These are phyloP conservation scores for Pharus latifolius DNA, from an alignment of 176 grass and related monocot genomes.

Conservation along the genomic window DNA sequence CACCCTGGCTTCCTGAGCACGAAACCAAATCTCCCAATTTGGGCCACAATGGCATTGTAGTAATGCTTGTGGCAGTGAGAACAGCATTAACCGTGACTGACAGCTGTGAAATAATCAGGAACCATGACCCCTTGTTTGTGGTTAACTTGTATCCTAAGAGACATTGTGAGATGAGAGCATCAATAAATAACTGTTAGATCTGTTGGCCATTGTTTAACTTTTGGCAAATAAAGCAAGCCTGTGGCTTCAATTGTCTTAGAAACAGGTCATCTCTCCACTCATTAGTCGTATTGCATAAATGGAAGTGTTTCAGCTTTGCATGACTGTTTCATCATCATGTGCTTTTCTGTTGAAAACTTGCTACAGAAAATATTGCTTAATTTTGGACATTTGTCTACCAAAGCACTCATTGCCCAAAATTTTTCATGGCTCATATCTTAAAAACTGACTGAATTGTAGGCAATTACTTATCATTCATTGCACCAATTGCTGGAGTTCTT, in stretches of 20 bases:
- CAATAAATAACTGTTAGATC: neutral
- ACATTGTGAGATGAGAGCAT: neutral
- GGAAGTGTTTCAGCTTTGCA: neutral
- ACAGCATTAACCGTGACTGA: neutral
- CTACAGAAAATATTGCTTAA: neutral
- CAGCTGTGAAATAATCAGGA: neutral
- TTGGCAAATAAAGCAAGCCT: neutral
- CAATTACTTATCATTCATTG: slow-evolving; percentile 55
- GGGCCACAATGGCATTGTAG: neutral
- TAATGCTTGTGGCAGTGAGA: neutral
- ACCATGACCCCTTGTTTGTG: neutral
- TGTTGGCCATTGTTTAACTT: neutral
- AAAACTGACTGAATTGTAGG: slow-evolving; percentile 34
- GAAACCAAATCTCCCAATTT: neutral
- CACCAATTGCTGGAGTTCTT: slow-evolving; percentile 32
- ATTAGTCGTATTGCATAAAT: neutral
- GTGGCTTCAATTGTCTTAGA: too few species aligned
- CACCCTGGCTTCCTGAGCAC: neutral
- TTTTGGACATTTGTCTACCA: neutral
- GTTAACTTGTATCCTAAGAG: too few species aligned
- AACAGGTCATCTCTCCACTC: too few species aligned
- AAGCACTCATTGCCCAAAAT: neutral
- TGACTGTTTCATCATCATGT: neutral
- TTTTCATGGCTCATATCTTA: slow-evolving; percentile 1
- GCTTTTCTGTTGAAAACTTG: too few species aligned